phyloP scores from a whole-genome alignment of 306 rosid species.

The Rosa multiflora region DNA sequence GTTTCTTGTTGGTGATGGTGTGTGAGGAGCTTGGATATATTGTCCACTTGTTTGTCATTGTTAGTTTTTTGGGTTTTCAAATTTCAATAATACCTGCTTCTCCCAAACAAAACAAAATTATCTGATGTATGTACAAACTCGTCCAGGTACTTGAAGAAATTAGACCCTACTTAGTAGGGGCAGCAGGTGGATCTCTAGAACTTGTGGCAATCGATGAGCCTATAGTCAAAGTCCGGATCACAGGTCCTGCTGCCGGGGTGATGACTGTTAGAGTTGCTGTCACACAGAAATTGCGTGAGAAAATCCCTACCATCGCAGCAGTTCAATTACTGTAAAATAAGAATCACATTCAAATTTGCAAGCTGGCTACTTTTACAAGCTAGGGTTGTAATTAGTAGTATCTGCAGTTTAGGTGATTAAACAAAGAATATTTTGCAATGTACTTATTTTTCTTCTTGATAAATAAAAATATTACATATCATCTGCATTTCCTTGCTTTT shows the following conservation, averaged over 20 bases:
- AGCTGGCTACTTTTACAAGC: constrained; percentile 8
- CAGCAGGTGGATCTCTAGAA: constrained; percentile 84
- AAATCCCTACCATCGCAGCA: constrained; percentile 80
- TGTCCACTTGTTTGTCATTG: neutral
- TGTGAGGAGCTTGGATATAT: neutral
- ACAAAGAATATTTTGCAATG: neutral
- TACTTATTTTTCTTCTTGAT: neutral
- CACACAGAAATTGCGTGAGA: constrained; percentile 90
- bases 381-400: neutral
- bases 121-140: constrained; percentile 8
- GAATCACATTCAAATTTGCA: neutral
- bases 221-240: constrained; percentile 52
- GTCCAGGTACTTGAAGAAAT: constrained; percentile 88
- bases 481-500: neutral
- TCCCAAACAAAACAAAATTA: neutral
- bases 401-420: neutral
- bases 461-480: neutral
- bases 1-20: neutral
- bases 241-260: constrained; percentile 41
- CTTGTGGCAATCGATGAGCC: constrained; percentile 88
- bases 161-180: constrained; percentile 91
- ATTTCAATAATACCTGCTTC: neutral
- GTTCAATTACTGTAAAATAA: constrained; percentile 65
- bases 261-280: constrained; percentile 97
- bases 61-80: neutral